phyloP scores from a whole-genome alignment of 75 land plant genomes.

The Cunninghamia lanceolata region DNA sequence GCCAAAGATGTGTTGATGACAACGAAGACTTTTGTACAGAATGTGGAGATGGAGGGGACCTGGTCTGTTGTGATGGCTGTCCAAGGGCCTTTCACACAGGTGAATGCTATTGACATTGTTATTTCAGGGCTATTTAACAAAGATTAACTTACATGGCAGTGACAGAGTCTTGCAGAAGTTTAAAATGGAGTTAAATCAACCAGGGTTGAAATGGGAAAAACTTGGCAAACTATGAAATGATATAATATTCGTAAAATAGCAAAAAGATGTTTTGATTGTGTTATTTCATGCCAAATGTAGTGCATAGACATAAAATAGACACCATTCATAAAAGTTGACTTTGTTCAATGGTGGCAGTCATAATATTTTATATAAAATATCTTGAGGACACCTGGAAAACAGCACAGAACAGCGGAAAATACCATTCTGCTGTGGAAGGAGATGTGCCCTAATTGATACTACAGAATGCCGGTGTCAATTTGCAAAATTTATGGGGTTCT shows the following conservation, averaged over 20 bases:
- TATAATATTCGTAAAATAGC: neutral
- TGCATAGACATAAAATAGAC: neutral
- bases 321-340: neutral
- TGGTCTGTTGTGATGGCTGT: constrained; percentile 67
- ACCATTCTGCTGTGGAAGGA: neutral
- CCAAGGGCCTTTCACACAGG: constrained; percentile 74
- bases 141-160: neutral
- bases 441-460: neutral
- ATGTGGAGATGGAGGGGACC: constrained; percentile 78
- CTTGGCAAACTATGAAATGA: neutral
- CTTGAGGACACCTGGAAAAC: neutral
- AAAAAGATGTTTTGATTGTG: neutral
- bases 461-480: neutral
- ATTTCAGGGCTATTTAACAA: neutral
- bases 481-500: neutral
- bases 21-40: constrained; percentile 66
- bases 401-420: neutral
- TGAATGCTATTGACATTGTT: constrained; percentile 3
- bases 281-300: neutral
- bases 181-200: neutral
- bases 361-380: too few species aligned
- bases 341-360: neutral
- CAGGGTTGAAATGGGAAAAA: neutral
- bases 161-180: neutral
- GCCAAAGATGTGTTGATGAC: constrained; percentile 31